These are phyloP conservation scores for Mycena filopes DNA, from an alignment of 768 basidiomycete species.

Conservation along the genomic window DNA sequence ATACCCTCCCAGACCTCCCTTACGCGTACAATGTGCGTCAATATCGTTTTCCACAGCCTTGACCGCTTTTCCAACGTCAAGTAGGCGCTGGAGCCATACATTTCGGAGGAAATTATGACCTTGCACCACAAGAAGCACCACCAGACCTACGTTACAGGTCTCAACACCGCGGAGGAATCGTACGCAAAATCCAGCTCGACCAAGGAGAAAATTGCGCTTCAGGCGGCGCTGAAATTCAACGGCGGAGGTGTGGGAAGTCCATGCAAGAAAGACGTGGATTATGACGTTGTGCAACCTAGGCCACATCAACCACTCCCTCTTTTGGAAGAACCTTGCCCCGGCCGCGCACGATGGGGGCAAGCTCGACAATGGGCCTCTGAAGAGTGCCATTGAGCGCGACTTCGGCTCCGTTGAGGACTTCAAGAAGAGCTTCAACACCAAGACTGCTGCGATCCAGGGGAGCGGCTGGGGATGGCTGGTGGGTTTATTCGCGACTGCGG, in stretches of 20 bases:
- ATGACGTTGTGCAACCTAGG: conserved; percentile 53
- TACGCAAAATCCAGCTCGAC: conserved; percentile 73
- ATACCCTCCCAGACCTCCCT: conserved; percentile 83
- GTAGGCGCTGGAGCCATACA: conserved; percentile 87
- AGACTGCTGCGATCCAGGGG: conserved; percentile 93
- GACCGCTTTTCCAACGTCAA: conserved; percentile 31
- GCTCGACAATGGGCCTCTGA: conserved; percentile 73
- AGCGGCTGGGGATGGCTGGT: conserved; percentile 98
- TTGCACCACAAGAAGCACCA: conserved; percentile 94
- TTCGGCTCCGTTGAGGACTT: conserved; percentile 91
- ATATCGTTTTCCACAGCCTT: conserved; percentile 8
- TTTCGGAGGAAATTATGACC: conserved; percentile 93
- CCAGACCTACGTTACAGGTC: conserved; percentile 92
- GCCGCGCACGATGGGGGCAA: conserved; percentile 68
- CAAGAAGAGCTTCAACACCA: conserved; percentile 87
- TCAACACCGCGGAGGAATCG: conserved; percentile 93
- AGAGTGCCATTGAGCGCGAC: conserved; percentile 78
- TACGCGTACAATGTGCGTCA: conserved; percentile 80
- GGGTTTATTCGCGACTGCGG: not conserved
- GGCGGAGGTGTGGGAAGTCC: conserved; percentile 74
- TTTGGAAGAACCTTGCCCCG: conserved; percentile 98
- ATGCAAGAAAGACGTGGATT: not conserved
- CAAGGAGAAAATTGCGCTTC: conserved; percentile 84
- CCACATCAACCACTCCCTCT: conserved; percentile 95
- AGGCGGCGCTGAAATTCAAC: conserved; percentile 95